Percentiles rank a stretch among this genome's conserved stretches.
These are phyloP conservation scores for Apophysomyces elegans DNA, from an alignment of 371 early-diverging fungal species.

Conservation along the genomic window DNA sequence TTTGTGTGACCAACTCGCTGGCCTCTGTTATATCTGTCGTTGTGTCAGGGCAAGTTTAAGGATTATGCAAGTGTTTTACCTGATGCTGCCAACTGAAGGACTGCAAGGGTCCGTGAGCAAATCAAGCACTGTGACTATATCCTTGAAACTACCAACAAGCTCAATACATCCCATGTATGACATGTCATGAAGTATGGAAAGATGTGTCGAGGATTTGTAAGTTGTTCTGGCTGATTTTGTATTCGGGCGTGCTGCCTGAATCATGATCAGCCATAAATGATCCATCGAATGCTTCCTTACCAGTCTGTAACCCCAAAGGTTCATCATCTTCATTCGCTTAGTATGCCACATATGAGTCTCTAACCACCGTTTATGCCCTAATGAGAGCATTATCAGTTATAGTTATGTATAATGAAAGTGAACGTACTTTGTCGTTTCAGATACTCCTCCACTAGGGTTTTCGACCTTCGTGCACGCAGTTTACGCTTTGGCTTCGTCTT, in stretches of 20 bases:
- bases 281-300: slow-evolving; percentile 28
- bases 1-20: slow-evolving; percentile 58
- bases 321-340: slow-evolving; percentile 93
- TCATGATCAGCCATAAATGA: background rate
- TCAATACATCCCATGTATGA: slow-evolving; percentile 82
- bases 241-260: slow-evolving; percentile 78
- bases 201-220: slow-evolving; percentile 77
- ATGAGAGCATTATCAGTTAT: background rate
- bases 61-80: slow-evolving; percentile 40
- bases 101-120: slow-evolving; percentile 66
- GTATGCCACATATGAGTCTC: slow-evolving; percentile 99
- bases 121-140: slow-evolving; percentile 53
- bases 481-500: slow-evolving; percentile 13
- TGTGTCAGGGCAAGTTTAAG: background rate
- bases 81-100: slow-evolving; percentile 61
- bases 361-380: slow-evolving; percentile 76
- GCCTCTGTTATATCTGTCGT: slow-evolving; percentile 63
- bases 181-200: slow-evolving; percentile 80
- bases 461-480: slow-evolving; percentile 14
- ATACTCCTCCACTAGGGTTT: slow-evolving; percentile 22
- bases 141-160: slow-evolving; percentile 58
- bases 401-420: background rate
- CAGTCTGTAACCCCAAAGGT: slow-evolving; percentile 86
- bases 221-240: slow-evolving; percentile 79
- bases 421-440: slow-evolving; percentile 26